phyloP scores from a whole-genome alignment of 768 basidiomycete species.

The Phlebiopsis gigantea region DNA sequence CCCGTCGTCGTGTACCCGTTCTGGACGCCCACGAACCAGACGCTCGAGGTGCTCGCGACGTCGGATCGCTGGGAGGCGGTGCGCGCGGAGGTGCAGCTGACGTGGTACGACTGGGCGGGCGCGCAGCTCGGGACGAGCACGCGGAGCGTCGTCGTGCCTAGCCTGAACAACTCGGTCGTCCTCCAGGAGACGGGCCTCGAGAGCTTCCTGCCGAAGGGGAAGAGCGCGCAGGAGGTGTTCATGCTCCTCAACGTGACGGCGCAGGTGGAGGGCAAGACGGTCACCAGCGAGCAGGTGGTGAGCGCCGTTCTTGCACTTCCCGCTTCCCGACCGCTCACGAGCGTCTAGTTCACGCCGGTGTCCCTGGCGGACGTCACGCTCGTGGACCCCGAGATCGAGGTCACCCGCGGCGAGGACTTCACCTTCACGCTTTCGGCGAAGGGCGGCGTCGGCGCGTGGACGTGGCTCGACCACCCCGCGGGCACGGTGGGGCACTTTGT shows the following conservation, averaged over 20 bases:
- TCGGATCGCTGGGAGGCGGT: slow-evolving; percentile 48
- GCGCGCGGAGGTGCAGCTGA: slow-evolving; percentile 40
- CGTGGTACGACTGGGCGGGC: slow-evolving; percentile 56
- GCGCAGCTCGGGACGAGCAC: slow-evolving; percentile 32
- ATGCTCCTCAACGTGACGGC: slow-evolving; percentile 47
- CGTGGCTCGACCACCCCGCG: slow-evolving; percentile 55
- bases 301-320: slow-evolving; percentile 18
- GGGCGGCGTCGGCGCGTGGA: slow-evolving; percentile 51
- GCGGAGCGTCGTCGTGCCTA: slow-evolving; percentile 37
- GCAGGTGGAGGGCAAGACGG: slow-evolving; percentile 31
- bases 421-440: slow-evolving; percentile 48
- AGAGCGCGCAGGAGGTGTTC: slow-evolving; percentile 41
- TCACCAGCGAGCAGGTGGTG: slow-evolving; percentile 50
- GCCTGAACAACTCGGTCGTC: slow-evolving; percentile 46
- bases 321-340: background rate
- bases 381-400: slow-evolving; percentile 42
- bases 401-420: slow-evolving; percentile 29
- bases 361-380: slow-evolving; percentile 42
- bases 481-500: slow-evolving; percentile 51
- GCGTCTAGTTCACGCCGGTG: slow-evolving; percentile 43
- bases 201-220: slow-evolving; percentile 40
- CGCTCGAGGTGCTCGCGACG: slow-evolving; percentile 43
- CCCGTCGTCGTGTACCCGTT: slow-evolving; percentile 51
- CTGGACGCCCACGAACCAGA: slow-evolving; percentile 45
- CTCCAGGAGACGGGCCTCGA: slow-evolving; percentile 35